phyloP scores from a whole-genome alignment of 306 rosid genomes.

The cucumber (Cucumis sativus) region DNA sequence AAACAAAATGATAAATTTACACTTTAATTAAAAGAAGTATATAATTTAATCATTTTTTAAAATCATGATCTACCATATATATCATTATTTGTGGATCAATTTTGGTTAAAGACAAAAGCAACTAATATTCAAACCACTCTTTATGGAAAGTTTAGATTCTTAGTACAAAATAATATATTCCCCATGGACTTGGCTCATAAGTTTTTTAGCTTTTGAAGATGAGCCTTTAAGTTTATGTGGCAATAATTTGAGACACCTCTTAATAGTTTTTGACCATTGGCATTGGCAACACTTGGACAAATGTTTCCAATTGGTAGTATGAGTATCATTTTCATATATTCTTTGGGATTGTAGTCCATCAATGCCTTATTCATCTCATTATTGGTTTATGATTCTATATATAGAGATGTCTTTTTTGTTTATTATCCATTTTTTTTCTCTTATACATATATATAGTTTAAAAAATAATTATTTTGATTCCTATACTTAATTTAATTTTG shows the following conservation, averaged over 20 bases:
- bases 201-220: neutral
- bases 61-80: too few relatives aligned
- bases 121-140: neutral
- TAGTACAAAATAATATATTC: neutral
- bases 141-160: neutral
- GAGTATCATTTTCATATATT: neutral
- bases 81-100: too few relatives aligned
- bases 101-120: too few relatives aligned
- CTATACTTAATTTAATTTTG: too few relatives aligned
- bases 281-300: neutral
- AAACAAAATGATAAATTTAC: too few relatives aligned
- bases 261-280: neutral
- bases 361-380: slow-evolving; percentile 1
- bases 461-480: too few relatives aligned
- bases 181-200: neutral
- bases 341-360: neutral
- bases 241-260: neutral
- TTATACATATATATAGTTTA: too few relatives aligned
- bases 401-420: neutral
- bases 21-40: too few relatives aligned
- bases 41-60: too few relatives aligned
- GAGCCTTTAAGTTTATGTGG: slow-evolving; percentile 1
- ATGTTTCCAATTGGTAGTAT: neutral
- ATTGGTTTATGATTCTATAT: neutral
- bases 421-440: neutral